A percentile compares a stretch with the other conserved stretches of the same genome.
phyloP scores from a whole-genome alignment of 768 basidiomycete species.

The Boletus fagicola region DNA sequence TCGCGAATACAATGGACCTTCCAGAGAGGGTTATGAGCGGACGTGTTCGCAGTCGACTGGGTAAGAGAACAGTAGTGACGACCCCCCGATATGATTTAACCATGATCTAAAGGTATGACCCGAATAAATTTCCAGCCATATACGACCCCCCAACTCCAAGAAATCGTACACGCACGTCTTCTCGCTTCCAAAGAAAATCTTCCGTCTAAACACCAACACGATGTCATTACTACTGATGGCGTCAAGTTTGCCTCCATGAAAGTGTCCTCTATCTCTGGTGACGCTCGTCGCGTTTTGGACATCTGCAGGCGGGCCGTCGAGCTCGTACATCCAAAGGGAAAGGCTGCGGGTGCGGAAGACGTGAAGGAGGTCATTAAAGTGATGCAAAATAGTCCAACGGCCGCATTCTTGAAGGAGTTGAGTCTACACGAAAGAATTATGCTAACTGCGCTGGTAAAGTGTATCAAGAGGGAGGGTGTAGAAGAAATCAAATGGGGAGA shows the following conservation, averaged over 20 bases:
- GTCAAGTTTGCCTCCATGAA: conserved; percentile 83
- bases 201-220: conserved; percentile 42
- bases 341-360: conserved; percentile 64
- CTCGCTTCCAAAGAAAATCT: conserved; percentile 54
- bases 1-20: conserved; percentile 98
- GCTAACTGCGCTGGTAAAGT: conserved; percentile 80
- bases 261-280: conserved; percentile 81
- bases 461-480: conserved; percentile 78
- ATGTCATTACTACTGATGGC: conserved; percentile 65
- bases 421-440: conserved; percentile 88
- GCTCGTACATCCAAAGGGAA: conserved; percentile 52
- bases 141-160: conserved; percentile 68
- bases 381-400: conserved; percentile 91
- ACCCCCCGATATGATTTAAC: not conserved
- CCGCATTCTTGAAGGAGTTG: conserved; percentile 76
- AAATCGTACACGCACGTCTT: conserved; percentile 85
- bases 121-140: conserved; percentile 94
- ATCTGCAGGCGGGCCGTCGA: conserved; percentile 92
- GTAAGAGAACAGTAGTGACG: conserved; percentile 40
- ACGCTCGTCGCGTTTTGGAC: conserved; percentile 90
- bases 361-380: conserved; percentile 75
- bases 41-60: conserved; percentile 87
- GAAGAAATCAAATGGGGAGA: conserved; percentile 87
- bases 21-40: conserved; percentile 93
- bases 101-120: conserved; percentile 62